Base-by-base conservation (phyloP, 306 rosid genomes). In the Castanea crenata region DNA sequence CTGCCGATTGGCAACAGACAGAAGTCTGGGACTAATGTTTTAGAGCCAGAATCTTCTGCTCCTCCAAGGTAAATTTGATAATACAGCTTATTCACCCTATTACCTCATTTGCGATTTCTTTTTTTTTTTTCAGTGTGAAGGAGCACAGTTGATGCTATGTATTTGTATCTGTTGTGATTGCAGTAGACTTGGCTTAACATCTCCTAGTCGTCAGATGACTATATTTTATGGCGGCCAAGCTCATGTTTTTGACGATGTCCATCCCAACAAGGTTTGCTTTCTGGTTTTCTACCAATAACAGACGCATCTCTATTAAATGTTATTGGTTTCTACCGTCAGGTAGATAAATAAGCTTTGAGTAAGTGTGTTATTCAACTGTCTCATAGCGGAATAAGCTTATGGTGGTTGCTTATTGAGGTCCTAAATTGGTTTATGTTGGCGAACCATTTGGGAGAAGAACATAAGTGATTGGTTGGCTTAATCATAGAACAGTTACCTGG, bases 221-320 rank as follows among this genome's bases (percentile, higher is more conserved):
- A 93, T 95, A 76, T 95, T 95, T 81, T 95, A 95, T 13, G 99
- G 99, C 4, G 99, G 99, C 74, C 97, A 95, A 86, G 98, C 99
- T 87, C 99, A 95, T 76, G 99, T 95, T 67, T 95, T 95, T 62
- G 97, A 95, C 55, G 96, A 93, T 76, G 98, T 95, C 87, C 97
- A 90, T 80, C 98, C 97, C 44, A 90, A 95, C 80, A 95, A 95
- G 99, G 99, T 95, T 69, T 55, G 79, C 64, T 74, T 62, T 79
- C 78, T 76, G 64, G 52, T 78, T 85, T 68, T 72, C 74, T 77
- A 76, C 44, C 76, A 72, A 38, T 65, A 32, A 25, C 34, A 25
- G 23, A 57, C 78, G 5, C 52, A 62, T 69, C 68, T 71, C 46
- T 57, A 51, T 77, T 67, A 38, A 18, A 55, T 54, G 62, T 67